A percentile compares a stretch with the other conserved stretches of the same genome.
phyloP scores from a whole-genome alignment of 495 filamentous ascomycete genomes.

The Penicilliopsis zonata region DNA sequence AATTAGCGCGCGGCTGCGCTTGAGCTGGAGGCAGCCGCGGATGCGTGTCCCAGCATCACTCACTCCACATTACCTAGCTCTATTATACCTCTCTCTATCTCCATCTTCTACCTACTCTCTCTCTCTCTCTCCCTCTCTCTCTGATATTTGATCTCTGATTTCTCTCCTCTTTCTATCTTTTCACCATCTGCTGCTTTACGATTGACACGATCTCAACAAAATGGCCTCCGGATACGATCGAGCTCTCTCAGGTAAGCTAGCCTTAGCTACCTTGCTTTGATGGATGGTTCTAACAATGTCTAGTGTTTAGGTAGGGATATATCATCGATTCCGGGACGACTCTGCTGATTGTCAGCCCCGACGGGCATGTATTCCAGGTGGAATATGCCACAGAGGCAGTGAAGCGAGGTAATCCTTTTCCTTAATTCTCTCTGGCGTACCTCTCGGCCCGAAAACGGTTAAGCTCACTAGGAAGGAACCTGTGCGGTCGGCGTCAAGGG shows the following conservation, averaged over 20 bases:
- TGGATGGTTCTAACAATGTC: too few species aligned
- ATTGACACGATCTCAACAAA: not conserved
- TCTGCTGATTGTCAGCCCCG: constrained; percentile 58
- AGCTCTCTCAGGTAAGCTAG: constrained; percentile 78
- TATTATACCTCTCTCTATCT: not conserved
- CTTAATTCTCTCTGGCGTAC: constrained; percentile 1
- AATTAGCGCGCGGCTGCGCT: not conserved
- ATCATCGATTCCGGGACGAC: not conserved
- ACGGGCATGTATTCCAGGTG: constrained; percentile 99
- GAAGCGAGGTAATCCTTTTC: constrained; percentile 63
- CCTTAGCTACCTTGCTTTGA: constrained; percentile 15
- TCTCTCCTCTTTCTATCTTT: not conserved
- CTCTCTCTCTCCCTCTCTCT: constrained; percentile 1
- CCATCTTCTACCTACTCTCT: not conserved
- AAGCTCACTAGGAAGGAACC: constrained; percentile 50
- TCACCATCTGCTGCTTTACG: not conserved
- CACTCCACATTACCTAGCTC: not conserved
- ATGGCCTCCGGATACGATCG: constrained; percentile 90
- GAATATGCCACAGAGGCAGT: constrained; percentile 99
- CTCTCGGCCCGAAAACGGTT: too few species aligned
- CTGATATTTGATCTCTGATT: not conserved
- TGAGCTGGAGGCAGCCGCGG: not conserved
- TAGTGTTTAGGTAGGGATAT: constrained; percentile 18
- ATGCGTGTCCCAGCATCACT: not conserved
- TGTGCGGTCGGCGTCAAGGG: constrained; percentile 98